Evolutionary conservation across 129 eudicot species (phyloP), one percentile per base, ranked within the genome.

Genomic region (Ambrosia artemisiifolia): DNA sequence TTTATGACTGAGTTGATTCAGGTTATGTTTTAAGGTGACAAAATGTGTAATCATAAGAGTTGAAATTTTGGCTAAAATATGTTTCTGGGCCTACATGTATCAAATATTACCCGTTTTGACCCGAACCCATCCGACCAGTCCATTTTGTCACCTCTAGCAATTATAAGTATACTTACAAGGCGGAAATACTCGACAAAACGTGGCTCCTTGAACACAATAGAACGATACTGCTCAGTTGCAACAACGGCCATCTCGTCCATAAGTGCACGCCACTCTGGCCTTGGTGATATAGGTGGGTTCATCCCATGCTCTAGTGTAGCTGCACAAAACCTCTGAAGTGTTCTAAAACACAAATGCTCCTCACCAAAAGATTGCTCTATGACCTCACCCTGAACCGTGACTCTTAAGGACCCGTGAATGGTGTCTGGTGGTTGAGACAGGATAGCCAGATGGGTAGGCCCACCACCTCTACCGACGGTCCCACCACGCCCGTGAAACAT

Each of bases 401-500:
- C 98, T 65, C 98, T 90, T 38, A 94, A 84, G 3, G 95, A 85
- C 59, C 98, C 98, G 1, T 90, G 88, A 59, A 94, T 82, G 14
- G 96, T 94, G 9, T 94, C 98, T 0, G 98, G 98, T 7, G 98
- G 98, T 57, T 94, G 98, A 60, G 98, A 94, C 83, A 94, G 49
- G 60, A 94, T 88, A 64, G 98, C 98, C 63, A 92, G 88, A 83
- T 92, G 98, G 42, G 95, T 89, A 63, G 98, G 98, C 7, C 98
- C 98, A 34, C 98, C 98, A 69, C 98, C 98, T 71, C 98, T 77
- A 54, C 98, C 98, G 1, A 94, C 98, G 0, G 98, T 94, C 19
- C 98, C 98, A 65, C 98, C 98, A 42, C 98, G 90, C 8, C 98
- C 98, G 5, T 94, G 98, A 85, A 94, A 94, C 96, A 94, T 94